These are phyloP conservation scores for Fraxinus floribunda DNA, from an alignment of 305 asterid genomes.

Conservation along the genomic window DNA sequence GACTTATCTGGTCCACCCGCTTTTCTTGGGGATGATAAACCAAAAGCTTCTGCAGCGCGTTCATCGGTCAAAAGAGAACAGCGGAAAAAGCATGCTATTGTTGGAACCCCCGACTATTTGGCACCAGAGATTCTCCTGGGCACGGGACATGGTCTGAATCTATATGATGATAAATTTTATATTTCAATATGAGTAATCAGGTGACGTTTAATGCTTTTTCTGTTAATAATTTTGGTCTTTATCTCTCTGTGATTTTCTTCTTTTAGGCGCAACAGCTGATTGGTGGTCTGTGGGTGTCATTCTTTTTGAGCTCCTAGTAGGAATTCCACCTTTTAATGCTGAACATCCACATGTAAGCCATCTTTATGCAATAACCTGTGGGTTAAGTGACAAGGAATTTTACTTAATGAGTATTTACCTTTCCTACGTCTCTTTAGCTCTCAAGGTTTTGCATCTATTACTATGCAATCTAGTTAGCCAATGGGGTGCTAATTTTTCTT, in stretches of 20 bases:
- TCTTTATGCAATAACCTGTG: slow-evolving; percentile 1
- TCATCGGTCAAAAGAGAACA: slow-evolving; percentile 66
- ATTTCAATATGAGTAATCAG: slow-evolving; percentile 16
- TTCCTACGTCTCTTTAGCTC: slow-evolving; percentile 17
- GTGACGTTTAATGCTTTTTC: slow-evolving; percentile 14
- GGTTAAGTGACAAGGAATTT: slow-evolving; percentile 8
- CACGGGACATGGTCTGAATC: slow-evolving; percentile 84
- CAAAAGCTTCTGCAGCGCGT: slow-evolving; percentile 36
- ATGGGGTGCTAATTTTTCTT: not conserved
- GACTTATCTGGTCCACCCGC: slow-evolving; percentile 89
- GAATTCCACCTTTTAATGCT: slow-evolving; percentile 96
- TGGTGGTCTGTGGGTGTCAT: slow-evolving; percentile 62
- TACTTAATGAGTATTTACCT: not conserved
- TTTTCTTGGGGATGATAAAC: slow-evolving; percentile 67
- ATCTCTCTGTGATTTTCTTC: slow-evolving; percentile 19
- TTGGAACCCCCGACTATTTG: slow-evolving; percentile 98
- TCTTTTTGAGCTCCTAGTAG: slow-evolving; percentile 86
- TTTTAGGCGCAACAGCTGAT: slow-evolving; percentile 50
- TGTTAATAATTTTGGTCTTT: slow-evolving; percentile 5
- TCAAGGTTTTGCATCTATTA: slow-evolving; percentile 1
- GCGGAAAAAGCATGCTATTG: slow-evolving; percentile 75
- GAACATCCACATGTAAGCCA: slow-evolving; percentile 80
- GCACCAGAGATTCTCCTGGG: slow-evolving; percentile 99
- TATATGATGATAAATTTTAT: slow-evolving; percentile 24
- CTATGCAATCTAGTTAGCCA: slow-evolving; percentile 1